Base-by-base conservation (phyloP, 1,284 basidiomycete genomes). In the Mycena citricolor region DNA sequence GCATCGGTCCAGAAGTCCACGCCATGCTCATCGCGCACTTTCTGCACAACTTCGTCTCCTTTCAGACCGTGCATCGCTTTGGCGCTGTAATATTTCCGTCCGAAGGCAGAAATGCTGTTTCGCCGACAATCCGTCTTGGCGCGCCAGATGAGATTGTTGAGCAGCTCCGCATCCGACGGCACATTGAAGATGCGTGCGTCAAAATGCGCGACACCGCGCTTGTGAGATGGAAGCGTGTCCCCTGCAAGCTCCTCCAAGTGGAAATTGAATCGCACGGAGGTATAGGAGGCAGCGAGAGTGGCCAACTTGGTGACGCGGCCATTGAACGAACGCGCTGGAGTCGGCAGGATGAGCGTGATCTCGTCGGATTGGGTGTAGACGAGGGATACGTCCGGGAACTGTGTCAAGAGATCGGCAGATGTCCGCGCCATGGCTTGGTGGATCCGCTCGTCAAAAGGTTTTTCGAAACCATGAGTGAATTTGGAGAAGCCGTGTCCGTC, bases 61-160 rank as follows among this genome's bases (percentile, higher is more conserved):
- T 21, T 33, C 24, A 51, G 16, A 8, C 49, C 49, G 5, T 39
- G 39, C 25, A 51, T 23, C 49, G 46, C 16, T 14, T 47, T 51
- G 14, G 44, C 20, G 32, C 44, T 51, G 28, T 19, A 51, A 20
- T 32, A 47, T 17, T 21, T 17, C 36, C 49, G 44, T 7, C 40
- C 49, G n/a, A 51, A 51, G 8, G 29, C 44, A 4, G 29, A 46
- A 28, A 51, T 47, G 28, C 44, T 47, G 32, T 51, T 51, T 23
- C 49, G 34, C n/a, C 44, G 39, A n/a, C 49, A 45, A 30, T 51
- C 49, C 16, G 40, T 30, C 38, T 51, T 51, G 5, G 40, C 34
- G 16, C 49, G 49, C 49, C 49, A 51, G 32, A 51, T 46, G 44
- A 51, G 49, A 32, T 47, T 47, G 44, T 51, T 39, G 30, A 47